Evolutionary conservation across 83 land plant species (phyloP), one percentile per base, ranked within the genome.

Genomic region (Picea abies): DNA sequence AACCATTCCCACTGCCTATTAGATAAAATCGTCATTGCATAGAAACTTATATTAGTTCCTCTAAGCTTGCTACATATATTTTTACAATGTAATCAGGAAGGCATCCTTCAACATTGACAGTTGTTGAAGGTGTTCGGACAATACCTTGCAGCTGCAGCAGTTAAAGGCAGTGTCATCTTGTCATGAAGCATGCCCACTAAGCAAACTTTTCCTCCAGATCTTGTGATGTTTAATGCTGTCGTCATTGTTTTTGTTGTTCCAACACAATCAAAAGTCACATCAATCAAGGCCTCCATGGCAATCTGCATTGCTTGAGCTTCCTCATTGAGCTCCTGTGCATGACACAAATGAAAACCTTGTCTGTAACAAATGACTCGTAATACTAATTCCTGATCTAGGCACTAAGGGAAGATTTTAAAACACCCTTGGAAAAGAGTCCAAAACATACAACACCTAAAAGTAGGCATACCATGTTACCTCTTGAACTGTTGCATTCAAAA

Each of bases 191-290:
- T 88, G 17, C 90, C 90, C 15, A 88, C 87, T 2, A 88, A 82
- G 61, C 85, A 88, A 4, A 85, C 90, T 44, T 83, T 87, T 56
- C 90, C 90, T n/a, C 89, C 90, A 72, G 88, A 47, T 60, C 76
- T 83, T 10, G 88, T 88, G 44, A 67, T 84, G 20, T 80, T 75
- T 65, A 88, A 67, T 37, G 89, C 85, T 44, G 88, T 83, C 14
- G 39, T 22, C 89, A 86, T 71, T 56, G 89, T 88, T 71, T 86
- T 88, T 23, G 78, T 82, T 17, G 78, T 58, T 19, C 90, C 90
- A 32, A 88, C 90, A 76, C 90, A 88, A 25, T 88, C 90, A 65
- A 87, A 80, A n/a, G 88, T 69, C 17, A 86, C 85, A 79, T 88
- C 90, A 4, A 88, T 49, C 8, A 47, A 26, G 17, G 15, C 80